Percentiles rank a stretch among this genome's conserved stretches.
Conservation (phyloP, 2,329 filamentous ascomycete genomes). For the Trichoderma endophyticum region DNA sequence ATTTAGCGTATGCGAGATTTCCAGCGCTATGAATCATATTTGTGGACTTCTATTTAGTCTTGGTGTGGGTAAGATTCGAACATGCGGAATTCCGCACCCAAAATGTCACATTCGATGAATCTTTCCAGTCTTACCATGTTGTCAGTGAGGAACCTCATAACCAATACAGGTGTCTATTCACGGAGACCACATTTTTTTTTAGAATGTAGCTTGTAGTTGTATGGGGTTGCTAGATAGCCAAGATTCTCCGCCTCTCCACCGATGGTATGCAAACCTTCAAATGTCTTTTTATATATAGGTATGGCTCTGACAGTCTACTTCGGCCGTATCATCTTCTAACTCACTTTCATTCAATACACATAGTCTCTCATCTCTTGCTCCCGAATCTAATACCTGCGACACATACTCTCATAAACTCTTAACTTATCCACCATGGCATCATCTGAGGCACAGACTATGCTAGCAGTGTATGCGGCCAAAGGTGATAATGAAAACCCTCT, state of each 20-base stretch:
- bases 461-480: conserved; percentile 1
- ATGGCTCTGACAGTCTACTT: not conserved
- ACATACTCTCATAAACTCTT: not conserved
- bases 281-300: not conserved
- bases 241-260: not conserved
- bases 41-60: too few species aligned
- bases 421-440: not conserved
- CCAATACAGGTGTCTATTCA: not conserved
- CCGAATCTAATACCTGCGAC: not conserved
- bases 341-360: not conserved
- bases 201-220: not conserved
- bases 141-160: not conserved
- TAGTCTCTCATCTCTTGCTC: not conserved
- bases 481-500: not conserved
- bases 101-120: not conserved
- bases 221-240: not conserved
- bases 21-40: not conserved
- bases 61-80: not conserved
- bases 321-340: not conserved
- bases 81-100: not conserved
- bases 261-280: not conserved
- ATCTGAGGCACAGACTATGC: not conserved
- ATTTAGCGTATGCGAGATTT: not conserved
- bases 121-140: not conserved
- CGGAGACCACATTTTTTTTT: accelerated